Base-by-base conservation (phyloP, 2,329 filamentous ascomycete genomes). In the Alternaria sp. region DNA sequence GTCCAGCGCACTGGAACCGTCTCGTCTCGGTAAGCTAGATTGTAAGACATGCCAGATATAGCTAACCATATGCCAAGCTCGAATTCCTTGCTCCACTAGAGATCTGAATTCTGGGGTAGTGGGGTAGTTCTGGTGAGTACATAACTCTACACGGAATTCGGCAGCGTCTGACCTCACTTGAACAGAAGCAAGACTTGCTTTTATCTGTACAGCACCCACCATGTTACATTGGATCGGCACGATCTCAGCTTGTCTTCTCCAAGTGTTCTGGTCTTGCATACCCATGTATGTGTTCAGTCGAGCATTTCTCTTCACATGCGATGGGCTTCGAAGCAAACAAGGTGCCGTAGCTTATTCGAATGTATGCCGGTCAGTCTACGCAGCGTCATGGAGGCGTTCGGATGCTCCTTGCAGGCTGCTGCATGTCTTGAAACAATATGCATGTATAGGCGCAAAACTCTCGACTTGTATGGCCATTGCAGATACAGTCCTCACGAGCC, bases 1-100 rank as follows among this genome's bases (percentile, higher is more conserved):
- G 78, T 43, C 77, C 78, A 44, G 65, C 67, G 41, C 66, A 69
- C 42, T 78, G 76, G 75, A 65, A 57, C 32, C 68, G 64, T 51
- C 57, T 66, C 16, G 39, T 64, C 18, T 51, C 59, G 34, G 66
- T 71, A 61, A 36, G 68, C 62, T 38, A 55, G 62, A 43, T 59
- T 30, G 24, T 52, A 36, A 48, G 30, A 47, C 51, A 60, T 41
- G 43, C 53, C 49, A 48, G 5, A 18, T 26, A 42, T 38, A 56
- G 52, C 65, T 72, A 54, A 72, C 54, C n/a, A 20, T 22, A 57
- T 32, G 49, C 54, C 42, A 67, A 72, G 69, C 48, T 69, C 5
- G 66, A 70, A 28, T 54, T 65, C 57, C 62, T 70, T 64, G 54
- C 67, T 44, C 62, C 64, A 24, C 60, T 66, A 24, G 59, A 65